These are phyloP conservation scores for Auxenochlorella pyrenoidosa DNA, from an alignment of 139 green algal species.

Conservation along the genomic window DNA sequence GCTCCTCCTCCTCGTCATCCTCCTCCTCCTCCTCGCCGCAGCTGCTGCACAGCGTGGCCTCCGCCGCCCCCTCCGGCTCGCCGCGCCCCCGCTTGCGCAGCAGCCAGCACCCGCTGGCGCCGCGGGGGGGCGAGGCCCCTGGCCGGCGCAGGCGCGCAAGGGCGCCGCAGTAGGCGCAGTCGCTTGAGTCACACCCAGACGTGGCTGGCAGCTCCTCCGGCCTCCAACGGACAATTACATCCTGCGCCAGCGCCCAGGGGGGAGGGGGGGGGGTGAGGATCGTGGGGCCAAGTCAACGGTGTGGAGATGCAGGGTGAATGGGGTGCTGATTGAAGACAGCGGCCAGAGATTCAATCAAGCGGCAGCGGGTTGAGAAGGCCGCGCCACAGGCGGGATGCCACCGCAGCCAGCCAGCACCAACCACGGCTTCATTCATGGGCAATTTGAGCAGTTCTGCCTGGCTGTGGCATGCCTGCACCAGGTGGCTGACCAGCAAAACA, in stretches of 20 bases:
- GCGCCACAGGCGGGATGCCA: too few relatives aligned
- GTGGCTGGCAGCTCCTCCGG: background rate
- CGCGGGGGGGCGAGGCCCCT: background rate
- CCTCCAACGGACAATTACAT: background rate
- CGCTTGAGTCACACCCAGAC: slow-evolving; percentile 40
- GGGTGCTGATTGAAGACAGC: too few relatives aligned
- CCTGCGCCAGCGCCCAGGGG: background rate
- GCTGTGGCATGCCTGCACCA: too few relatives aligned
- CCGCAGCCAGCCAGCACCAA: too few relatives aligned
- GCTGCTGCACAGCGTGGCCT: background rate
- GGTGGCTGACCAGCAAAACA: too few relatives aligned
- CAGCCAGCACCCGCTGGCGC: slow-evolving; percentile 30
- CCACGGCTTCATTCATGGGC: too few relatives aligned
- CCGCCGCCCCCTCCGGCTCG: background rate
- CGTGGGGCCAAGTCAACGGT: background rate
- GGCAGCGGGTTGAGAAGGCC: too few relatives aligned
- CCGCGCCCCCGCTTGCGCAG: slow-evolving; percentile 29
- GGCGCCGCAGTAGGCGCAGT: slow-evolving; percentile 34
- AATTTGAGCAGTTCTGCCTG: too few relatives aligned
- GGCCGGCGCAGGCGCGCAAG: slow-evolving; percentile 24
- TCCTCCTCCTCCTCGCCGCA: background rate
- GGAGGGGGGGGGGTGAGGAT: background rate
- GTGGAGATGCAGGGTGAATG: too few relatives aligned
- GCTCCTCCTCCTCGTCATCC: background rate
- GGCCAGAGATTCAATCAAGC: too few relatives aligned